Evolutionary conservation across 805 yeast genomes (phyloP).

Genomic region (Lipomyces anomalus): DNA sequence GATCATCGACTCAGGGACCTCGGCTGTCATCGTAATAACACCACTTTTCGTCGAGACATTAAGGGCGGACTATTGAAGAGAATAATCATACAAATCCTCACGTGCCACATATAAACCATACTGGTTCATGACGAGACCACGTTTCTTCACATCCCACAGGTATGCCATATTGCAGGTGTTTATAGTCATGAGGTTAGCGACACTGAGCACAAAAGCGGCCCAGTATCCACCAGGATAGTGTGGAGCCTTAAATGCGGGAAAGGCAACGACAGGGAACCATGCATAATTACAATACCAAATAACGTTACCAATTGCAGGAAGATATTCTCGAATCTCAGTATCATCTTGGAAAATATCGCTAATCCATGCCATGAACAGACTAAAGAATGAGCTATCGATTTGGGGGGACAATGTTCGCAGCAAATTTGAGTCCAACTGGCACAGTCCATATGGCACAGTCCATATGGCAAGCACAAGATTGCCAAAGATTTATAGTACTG

Average conservation of each 20-base stretch:
- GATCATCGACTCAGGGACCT: no score
- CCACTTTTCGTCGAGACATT: no score
- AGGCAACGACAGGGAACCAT: constrained; percentile 35
- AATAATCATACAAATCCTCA: constrained; percentile 1
- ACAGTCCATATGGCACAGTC: constrained; percentile 9
- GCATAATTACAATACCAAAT: constrained; percentile 34
- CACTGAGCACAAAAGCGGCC: constrained; percentile 13
- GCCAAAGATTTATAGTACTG: constrained; percentile 16
- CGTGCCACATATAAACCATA: constrained; percentile 15
- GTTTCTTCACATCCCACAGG: constrained; percentile 10
- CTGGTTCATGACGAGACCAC: constrained; percentile 16
- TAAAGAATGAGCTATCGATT: constrained; percentile 15
- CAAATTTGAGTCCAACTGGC: constrained; percentile 17
- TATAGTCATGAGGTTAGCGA: constrained; percentile 7
- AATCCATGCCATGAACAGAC: constrained; percentile 26
- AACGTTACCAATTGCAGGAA: constrained; percentile 33
- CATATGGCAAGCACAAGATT: constrained; percentile 20
- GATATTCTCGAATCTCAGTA: constrained; percentile 30
- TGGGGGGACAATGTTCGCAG: constrained; percentile 19
- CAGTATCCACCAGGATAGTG: constrained; percentile 25
- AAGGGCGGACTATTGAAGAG: no score
- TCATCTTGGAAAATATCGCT: constrained; percentile 29
- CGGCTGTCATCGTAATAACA: no score
- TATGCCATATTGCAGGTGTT: constrained; percentile 11
- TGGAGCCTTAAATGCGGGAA: constrained; percentile 36